Conservation (phyloP, 257 asterid genomes). For the Ajuga chamaepitys region DNA sequence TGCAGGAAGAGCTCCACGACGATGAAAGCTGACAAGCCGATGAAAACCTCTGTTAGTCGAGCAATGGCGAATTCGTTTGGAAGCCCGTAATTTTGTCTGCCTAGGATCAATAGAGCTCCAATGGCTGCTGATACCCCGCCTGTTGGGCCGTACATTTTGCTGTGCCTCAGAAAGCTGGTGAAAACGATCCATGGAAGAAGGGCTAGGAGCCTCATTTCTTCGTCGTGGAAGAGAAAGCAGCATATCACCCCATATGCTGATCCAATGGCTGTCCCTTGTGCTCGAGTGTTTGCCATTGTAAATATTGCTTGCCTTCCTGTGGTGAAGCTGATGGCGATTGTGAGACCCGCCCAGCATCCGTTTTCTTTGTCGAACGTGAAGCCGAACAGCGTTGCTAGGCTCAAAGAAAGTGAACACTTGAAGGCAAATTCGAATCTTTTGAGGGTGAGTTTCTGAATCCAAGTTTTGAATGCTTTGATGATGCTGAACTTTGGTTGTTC, state of each 20-base stretch:
- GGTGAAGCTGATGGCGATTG: constrained; percentile 58
- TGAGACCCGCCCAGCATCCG: constrained; percentile 74
- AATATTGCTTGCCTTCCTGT: constrained; percentile 50
- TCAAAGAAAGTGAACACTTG: constrained; percentile 54
- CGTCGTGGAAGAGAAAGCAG: constrained; percentile 33
- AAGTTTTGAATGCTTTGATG: constrained; percentile 1
- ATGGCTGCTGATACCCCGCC: constrained; percentile 62
- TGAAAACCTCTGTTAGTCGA: constrained; percentile 44
- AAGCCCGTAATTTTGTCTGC: constrained; percentile 49
- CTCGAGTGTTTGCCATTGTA: constrained; percentile 58
- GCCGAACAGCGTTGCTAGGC: constrained; percentile 57
- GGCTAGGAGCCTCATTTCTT: constrained; percentile 36
- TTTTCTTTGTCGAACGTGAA: constrained; percentile 36
- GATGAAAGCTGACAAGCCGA: constrained; percentile 44
- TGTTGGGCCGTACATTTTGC: constrained; percentile 52
- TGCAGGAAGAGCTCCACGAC: constrained; percentile 50
- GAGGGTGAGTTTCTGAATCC: constrained; percentile 8
- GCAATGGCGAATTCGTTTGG: constrained; percentile 51
- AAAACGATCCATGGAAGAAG: constrained; percentile 67
- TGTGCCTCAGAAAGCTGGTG: constrained; percentile 45
- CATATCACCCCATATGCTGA: constrained; percentile 68
- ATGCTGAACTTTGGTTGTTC: background rate
- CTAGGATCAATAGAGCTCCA: constrained; percentile 63
- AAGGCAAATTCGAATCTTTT: constrained; percentile 36
- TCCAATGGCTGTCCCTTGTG: constrained; percentile 77